phyloP scores from a whole-genome alignment of 2,329 filamentous ascomycete genomes.

The Pezicula neosporulosa region DNA sequence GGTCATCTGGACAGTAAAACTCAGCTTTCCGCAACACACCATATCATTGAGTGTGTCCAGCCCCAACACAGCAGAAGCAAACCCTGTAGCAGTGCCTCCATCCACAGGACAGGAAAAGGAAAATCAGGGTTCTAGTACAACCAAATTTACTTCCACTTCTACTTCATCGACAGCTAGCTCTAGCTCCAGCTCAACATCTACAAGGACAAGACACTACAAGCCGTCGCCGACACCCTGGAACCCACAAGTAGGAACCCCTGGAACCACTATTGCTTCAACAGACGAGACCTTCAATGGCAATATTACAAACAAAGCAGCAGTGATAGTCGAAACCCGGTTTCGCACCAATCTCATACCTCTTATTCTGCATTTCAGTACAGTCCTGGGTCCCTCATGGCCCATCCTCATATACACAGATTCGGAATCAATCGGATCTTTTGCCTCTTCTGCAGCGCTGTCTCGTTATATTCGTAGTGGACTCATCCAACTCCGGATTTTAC shows the following conservation, averaged over 20 bases:
- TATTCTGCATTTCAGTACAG: conserved; percentile 35
- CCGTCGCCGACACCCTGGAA: neutral
- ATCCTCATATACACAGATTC: conserved; percentile 39
- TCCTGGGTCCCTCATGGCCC: conserved; percentile 41
- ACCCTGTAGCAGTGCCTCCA: neutral
- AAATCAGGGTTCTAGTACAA: neutral
- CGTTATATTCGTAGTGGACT: conserved; percentile 30
- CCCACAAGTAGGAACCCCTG: neutral
- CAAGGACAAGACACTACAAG: neutral
- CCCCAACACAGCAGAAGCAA: conserved; percentile 2
- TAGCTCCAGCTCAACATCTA: neutral
- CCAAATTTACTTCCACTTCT: neutral
- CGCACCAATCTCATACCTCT: conserved; percentile 32
- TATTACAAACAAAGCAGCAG: conserved; percentile 28
- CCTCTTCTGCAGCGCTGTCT: conserved; percentile 31
- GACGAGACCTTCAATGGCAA: conserved; percentile 18
- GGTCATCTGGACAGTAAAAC: conserved; percentile 21
- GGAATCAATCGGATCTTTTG: conserved; percentile 20
- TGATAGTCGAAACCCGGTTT: conserved; percentile 34
- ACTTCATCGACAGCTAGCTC: conserved; percentile 1
- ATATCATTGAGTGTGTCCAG: conserved; percentile 12
- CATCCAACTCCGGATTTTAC: conserved; percentile 37
- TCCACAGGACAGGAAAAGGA: neutral
- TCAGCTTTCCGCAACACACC: conserved; percentile 18
- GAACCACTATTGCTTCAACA: neutral